Evolutionary conservation across 331 rosid species (phyloP).

Genomic region (Acacia concinna): DNA sequence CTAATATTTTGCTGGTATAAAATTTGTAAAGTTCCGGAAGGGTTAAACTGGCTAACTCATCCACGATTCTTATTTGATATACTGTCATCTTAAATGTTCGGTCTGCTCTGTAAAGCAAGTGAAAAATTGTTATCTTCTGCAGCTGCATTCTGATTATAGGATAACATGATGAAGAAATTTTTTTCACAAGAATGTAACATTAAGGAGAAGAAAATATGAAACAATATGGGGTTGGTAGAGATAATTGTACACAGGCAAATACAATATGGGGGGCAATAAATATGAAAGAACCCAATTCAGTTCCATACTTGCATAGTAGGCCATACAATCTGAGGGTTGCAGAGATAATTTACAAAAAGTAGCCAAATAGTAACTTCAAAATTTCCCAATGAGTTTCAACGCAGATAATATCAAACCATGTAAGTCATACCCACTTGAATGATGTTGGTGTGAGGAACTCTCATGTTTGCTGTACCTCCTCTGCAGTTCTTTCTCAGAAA

Average conservation of each 20-base stretch:
- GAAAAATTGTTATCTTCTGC: background rate
- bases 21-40: no score
- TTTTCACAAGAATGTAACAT: background rate
- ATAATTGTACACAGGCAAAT: background rate
- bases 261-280: background rate
- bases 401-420: background rate
- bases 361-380: background rate
- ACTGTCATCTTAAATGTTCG: background rate
- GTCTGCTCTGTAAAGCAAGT: background rate
- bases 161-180: background rate
- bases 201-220: background rate
- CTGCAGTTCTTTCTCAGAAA: slow-evolving; percentile 87
- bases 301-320: background rate
- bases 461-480: slow-evolving; percentile 82
- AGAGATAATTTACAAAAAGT: slow-evolving; percentile 3
- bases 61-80: background rate
- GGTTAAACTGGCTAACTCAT: background rate
- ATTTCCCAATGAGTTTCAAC: background rate
- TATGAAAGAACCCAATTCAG: background rate
- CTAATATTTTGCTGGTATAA: no score
- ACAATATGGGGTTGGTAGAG: background rate
- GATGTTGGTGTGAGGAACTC: slow-evolving; percentile 89
- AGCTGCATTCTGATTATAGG: background rate
- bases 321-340: background rate
- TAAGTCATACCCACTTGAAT: slow-evolving; percentile 89